Evolutionary conservation across 2,329 filamentous ascomycete species (phyloP).

Genomic region (Botrytis hyacinthi): DNA sequence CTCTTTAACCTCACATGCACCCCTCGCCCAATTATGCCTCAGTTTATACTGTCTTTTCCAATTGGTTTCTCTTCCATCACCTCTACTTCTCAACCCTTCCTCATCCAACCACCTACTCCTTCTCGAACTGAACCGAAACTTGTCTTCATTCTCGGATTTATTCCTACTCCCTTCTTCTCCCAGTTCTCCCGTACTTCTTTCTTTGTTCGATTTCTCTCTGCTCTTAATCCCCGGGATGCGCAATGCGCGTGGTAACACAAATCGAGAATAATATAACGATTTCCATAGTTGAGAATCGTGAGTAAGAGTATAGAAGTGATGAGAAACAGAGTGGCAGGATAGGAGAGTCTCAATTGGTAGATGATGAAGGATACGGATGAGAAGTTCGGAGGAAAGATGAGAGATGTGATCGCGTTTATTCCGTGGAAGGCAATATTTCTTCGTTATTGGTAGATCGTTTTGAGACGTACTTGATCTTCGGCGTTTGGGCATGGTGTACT

Average conservation of each 20-base stretch:
- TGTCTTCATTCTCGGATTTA: constrained; percentile 24
- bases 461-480: constrained; percentile 27
- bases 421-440: constrained; percentile 26
- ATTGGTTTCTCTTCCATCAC: constrained; percentile 49
- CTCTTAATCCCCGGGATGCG: constrained; percentile 67
- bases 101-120: constrained; percentile 50
- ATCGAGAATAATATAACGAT: constrained; percentile 79
- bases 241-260: constrained; percentile 77
- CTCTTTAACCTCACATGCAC: constrained; percentile 76
- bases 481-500: constrained; percentile 29
- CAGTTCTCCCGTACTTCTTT: neutral
- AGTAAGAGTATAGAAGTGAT: constrained; percentile 68
- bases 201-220: constrained; percentile 23
- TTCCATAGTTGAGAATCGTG: constrained; percentile 91
- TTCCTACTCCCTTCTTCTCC: neutral
- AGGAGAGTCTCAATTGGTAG: constrained; percentile 70
- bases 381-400: constrained; percentile 78
- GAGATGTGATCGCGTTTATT: constrained; percentile 62
- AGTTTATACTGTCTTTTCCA: constrained; percentile 91
- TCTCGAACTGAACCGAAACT: constrained; percentile 43
- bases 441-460: constrained; percentile 17
- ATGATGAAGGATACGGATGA: constrained; percentile 78
- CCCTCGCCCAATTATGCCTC: constrained; percentile 85
- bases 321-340: constrained; percentile 63
- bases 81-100: constrained; percentile 33